These are phyloP conservation scores for Candida easanensis DNA, from an alignment of 805 yeast genomes.

Conservation along the genomic window DNA sequence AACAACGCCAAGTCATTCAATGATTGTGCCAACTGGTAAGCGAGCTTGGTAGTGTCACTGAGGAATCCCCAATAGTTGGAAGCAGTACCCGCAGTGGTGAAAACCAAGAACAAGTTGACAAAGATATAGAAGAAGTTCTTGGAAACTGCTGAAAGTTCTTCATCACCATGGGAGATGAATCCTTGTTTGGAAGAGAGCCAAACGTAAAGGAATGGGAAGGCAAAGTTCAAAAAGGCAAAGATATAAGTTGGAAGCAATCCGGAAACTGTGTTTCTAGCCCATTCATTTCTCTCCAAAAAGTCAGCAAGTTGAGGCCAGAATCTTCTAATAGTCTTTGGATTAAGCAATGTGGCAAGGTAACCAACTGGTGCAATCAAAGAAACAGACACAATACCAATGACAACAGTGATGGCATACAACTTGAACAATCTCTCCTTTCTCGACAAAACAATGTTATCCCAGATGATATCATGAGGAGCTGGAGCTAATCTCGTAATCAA, in stretches of 20 bases:
- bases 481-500: constrained; percentile 86
- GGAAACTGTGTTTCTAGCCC: constrained; percentile 79
- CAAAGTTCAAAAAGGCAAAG: constrained; percentile 78
- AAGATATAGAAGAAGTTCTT: constrained; percentile 94
- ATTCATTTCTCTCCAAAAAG: constrained; percentile 56
- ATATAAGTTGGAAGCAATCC: constrained; percentile 89
- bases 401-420: constrained; percentile 57
- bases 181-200: constrained; percentile 86
- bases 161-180: constrained; percentile 87
- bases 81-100: constrained; percentile 92
- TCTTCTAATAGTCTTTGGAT: constrained; percentile 70
- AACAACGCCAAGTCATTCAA: constrained; percentile 77
- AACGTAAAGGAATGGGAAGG: constrained; percentile 82
- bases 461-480: constrained; percentile 91
- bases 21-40: constrained; percentile 81
- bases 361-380: constrained; percentile 80
- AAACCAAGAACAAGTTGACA: constrained; percentile 88
- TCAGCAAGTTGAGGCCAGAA: constrained; percentile 83
- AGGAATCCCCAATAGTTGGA: constrained; percentile 75
- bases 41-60: constrained; percentile 87
- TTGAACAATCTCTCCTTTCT: constrained; percentile 67
- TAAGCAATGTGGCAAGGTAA: constrained; percentile 78
- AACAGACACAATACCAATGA: constrained; percentile 67
- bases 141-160: constrained; percentile 83
- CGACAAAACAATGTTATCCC: constrained; percentile 87